A percentile compares a stretch with the other conserved stretches of the same genome.
Conservation (phyloP, 1,139 yeast genomes). For the Debaryomyces robertsiae region DNA sequence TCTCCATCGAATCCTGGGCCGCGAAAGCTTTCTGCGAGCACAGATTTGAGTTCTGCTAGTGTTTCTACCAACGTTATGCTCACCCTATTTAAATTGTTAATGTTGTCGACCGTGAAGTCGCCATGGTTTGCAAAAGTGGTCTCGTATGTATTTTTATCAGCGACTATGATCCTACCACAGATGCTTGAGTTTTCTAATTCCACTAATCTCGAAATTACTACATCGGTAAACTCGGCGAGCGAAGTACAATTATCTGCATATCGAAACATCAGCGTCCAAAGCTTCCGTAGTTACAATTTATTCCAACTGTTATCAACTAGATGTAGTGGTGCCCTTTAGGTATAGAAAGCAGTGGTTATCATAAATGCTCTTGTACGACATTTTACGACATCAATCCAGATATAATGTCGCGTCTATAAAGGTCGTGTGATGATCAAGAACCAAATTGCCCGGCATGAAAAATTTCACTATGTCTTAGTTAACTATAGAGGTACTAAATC, state of each 20-base stretch:
- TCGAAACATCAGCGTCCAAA: conserved; percentile 66
- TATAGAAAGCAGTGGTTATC: too few species aligned
- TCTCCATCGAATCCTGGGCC: neutral
- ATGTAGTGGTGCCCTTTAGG: too few species aligned
- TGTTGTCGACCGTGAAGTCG: conserved; percentile 4
- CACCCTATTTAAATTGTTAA: conserved; percentile 10
- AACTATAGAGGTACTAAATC: neutral
- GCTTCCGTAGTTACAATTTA: too few species aligned
- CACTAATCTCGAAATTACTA: conserved; percentile 3
- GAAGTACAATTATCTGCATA: conserved; percentile 1
- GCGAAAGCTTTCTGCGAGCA: conserved; percentile 5
- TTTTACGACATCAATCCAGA: too few species aligned
- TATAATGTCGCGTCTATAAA: conserved; percentile 2
- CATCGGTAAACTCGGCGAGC: conserved; percentile 8
- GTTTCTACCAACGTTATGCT: conserved; percentile 14
- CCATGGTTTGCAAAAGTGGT: neutral
- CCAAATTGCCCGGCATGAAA: conserved; percentile 5
- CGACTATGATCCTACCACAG: conserved; percentile 12
- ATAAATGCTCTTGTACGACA: too few species aligned
- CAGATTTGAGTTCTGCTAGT: conserved; percentile 11
- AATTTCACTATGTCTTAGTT: conserved; percentile 3
- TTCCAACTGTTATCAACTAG: too few species aligned
- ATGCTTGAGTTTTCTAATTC: neutral
- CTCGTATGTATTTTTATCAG: conserved; percentile 12
- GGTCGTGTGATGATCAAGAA: conserved; percentile 4